These are phyloP conservation scores for Chenopodium suecicum DNA, from an alignment of 148 eudicot genomes.

Conservation along the genomic window DNA sequence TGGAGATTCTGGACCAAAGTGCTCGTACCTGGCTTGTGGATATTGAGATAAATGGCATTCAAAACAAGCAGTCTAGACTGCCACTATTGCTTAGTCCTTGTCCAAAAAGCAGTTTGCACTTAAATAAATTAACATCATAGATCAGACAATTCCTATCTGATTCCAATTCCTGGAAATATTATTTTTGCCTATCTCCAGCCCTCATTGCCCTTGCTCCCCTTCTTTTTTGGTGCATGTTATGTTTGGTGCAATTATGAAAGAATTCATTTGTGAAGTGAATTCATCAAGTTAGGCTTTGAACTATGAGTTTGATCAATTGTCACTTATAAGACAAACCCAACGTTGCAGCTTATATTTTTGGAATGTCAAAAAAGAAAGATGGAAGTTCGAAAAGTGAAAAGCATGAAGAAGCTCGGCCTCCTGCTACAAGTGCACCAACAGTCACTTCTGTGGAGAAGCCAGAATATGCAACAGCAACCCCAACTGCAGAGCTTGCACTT, in stretches of 20 bases:
- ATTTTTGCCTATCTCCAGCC: background rate
- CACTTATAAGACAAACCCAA: background rate
- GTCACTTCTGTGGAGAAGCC: constrained; percentile 35
- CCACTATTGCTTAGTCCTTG: background rate
- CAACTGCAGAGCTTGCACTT: constrained; percentile 33
- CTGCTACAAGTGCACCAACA: constrained; percentile 20
- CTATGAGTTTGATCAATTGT: background rate
- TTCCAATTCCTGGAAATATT: background rate
- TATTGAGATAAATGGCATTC: background rate
- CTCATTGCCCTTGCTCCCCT: background rate
- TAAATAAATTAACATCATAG: background rate
- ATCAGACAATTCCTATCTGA: background rate
- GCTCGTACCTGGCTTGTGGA: background rate
- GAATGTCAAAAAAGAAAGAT: constrained; percentile 52
- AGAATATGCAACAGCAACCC: constrained; percentile 30
- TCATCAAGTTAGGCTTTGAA: background rate
- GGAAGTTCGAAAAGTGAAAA: constrained; percentile 31
- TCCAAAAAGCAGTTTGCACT: background rate
- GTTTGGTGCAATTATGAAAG: background rate
- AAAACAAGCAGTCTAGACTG: too few species aligned
- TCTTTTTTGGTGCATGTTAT: background rate
- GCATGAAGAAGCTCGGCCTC: constrained; percentile 34
- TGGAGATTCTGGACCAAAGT: background rate
- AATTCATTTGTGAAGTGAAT: too few species aligned
- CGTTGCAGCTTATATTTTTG: constrained; percentile 47